Base-by-base conservation (phyloP, 2,329 filamentous ascomycete genomes). In the Exophiala aquamarina region DNA sequence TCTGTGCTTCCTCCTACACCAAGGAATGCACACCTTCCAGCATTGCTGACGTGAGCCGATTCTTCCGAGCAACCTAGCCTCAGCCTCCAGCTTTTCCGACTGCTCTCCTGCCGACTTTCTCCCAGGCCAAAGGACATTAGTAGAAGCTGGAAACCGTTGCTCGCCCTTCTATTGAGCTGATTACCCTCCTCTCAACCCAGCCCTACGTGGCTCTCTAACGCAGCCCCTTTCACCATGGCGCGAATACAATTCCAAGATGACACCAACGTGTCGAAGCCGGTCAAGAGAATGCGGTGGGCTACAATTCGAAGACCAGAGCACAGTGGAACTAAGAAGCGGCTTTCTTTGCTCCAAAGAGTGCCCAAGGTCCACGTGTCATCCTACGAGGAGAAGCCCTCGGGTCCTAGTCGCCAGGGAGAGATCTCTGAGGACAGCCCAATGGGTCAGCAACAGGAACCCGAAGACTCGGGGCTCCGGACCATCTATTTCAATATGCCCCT, bases 211-310 rank as follows among this genome's bases (percentile, higher is more conserved):
- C 23, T 11, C 6, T 11, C 23, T 11, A 6, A 6, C 6, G 23
- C 6, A 26, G 6, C 23, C 44, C 41, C 36, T 21, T 39, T 38
- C 34, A 44, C 41, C 37, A 57, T 59, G 52, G 49, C 52, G 40
- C 49, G 50, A 21, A 49, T 59, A 43, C 52, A 55, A 23, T 59
- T 59, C 39, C 44, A 26, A 13, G 37, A 42, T 15, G 48, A 50
- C 15, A 77, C 70, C 58, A 74, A 81, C 59, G 70, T 77, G 50
- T 78, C 79, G 34, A 79, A 77, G 54, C 77, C 80, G 7, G 86
- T 84, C 17, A 89, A 92, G 65, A 80, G 91, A 64, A 84, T 93
- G 68, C 80, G 93, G 82, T 97, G 93, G 93, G 92, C 93, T 14
- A 97, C 93, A n/a, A 88, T 91, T 63, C 88, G 89, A 66, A 81